phyloP scores from a whole-genome alignment of 2,329 filamentous ascomycete genomes.

The Exophiala phaeomuriformis region DNA sequence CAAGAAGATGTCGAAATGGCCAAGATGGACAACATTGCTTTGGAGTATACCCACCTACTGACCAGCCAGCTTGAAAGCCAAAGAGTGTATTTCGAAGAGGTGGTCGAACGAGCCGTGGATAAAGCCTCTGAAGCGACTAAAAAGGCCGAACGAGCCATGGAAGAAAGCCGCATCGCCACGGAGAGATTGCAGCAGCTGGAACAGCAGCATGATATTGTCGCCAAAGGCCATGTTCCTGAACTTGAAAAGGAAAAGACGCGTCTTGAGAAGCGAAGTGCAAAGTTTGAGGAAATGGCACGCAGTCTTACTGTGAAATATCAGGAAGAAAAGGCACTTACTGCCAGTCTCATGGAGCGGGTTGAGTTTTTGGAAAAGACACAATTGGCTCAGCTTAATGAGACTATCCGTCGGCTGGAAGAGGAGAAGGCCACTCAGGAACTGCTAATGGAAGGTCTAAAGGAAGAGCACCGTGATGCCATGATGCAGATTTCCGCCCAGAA shows the following conservation, averaged over 20 bases:
- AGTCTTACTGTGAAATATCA: conserved; percentile 67
- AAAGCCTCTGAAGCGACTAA: conserved; percentile 71
- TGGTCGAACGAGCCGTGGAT: conserved; percentile 79
- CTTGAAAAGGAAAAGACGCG: conserved; percentile 68
- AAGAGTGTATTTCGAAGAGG: conserved; percentile 86
- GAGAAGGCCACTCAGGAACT: conserved; percentile 25
- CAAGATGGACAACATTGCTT: conserved; percentile 69
- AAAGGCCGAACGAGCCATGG: conserved; percentile 62
- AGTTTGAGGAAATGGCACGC: conserved; percentile 68
- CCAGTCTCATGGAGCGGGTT: conserved; percentile 71
- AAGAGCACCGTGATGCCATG: conserved; percentile 25
- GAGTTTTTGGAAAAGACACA: conserved; percentile 55
- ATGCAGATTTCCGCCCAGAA: conserved; percentile 25
- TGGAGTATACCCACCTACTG: conserved; percentile 91
- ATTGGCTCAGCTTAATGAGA: conserved; percentile 49
- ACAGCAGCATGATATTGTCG: conserved; percentile 18
- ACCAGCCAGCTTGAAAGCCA: conserved; percentile 91
- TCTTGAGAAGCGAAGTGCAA: conserved; percentile 59
- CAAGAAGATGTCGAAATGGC: conserved; percentile 35
- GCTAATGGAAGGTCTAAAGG: conserved; percentile 24
- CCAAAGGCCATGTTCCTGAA: conserved; percentile 43
- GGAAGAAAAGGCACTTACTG: conserved; percentile 79
- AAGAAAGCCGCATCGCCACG: conserved; percentile 46
- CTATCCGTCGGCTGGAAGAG: conserved; percentile 27
- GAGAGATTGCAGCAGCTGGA: conserved; percentile 16